Evolutionary conservation across 495 filamentous ascomycete species (phyloP).

Genomic region (Diplogelasinospora grovesii): DNA sequence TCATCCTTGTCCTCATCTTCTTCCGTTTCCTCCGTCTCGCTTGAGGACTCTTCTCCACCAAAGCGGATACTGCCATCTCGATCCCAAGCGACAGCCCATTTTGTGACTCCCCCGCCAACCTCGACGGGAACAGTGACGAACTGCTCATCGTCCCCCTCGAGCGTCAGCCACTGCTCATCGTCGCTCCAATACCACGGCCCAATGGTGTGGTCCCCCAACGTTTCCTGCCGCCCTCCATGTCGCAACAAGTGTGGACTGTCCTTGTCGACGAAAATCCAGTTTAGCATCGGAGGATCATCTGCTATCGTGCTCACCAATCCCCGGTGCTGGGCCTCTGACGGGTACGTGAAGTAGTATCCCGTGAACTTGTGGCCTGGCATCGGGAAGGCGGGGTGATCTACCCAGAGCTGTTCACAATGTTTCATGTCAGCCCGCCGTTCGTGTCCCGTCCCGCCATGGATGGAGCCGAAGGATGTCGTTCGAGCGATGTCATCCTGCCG

Average conservation of each 20-base stretch:
- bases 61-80: constrained; percentile 23
- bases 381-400: constrained; percentile 39
- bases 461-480: neutral
- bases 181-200: constrained; percentile 53
- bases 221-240: constrained; percentile 45
- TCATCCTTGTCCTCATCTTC: constrained; percentile 22
- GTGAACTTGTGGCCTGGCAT: constrained; percentile 48
- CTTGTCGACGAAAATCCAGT: constrained; percentile 59
- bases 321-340: constrained; percentile 46
- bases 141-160: constrained; percentile 34
- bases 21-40: constrained; percentile 21
- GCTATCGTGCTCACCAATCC: constrained; percentile 52
- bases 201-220: constrained; percentile 38
- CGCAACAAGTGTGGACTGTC: constrained; percentile 48
- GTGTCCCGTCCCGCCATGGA: neutral
- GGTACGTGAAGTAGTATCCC: constrained; percentile 56
- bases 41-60: constrained; percentile 12
- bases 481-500: constrained; percentile 9
- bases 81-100: constrained; percentile 42
- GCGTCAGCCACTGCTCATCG: constrained; percentile 47
- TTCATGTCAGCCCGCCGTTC: constrained; percentile 5
- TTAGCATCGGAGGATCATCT: constrained; percentile 55
- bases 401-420: constrained; percentile 29
- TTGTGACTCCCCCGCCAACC: no score
- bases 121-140: constrained; percentile 40